phyloP scores from a whole-genome alignment of 805 yeast species.

The Cyberlindnera saturnus region DNA sequence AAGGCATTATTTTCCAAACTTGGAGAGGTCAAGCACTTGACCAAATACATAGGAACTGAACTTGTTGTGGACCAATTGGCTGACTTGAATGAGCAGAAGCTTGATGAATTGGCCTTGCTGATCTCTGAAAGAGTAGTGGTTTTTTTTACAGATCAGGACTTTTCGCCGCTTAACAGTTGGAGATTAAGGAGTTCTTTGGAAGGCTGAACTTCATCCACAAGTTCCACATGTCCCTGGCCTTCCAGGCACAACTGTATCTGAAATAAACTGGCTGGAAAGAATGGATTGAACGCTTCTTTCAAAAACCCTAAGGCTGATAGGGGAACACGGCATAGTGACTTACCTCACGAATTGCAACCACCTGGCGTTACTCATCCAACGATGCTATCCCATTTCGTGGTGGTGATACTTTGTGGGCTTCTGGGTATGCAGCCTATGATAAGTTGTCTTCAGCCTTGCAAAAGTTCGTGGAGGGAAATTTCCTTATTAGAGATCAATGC shows the following conservation, averaged over 20 bases:
- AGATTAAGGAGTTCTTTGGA: slow-evolving; percentile 10
- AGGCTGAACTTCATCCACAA: neutral
- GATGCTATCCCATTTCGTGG: slow-evolving; percentile 44
- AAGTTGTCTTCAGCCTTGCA: slow-evolving; percentile 46
- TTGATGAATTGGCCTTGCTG: slow-evolving; percentile 41
- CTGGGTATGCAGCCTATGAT: slow-evolving; percentile 53
- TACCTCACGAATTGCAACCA: slow-evolving; percentile 52
- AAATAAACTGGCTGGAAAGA: slow-evolving; percentile 15
- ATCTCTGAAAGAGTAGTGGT: slow-evolving; percentile 45
- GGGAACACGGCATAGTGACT: slow-evolving; percentile 39
- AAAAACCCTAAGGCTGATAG: neutral
- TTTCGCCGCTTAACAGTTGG: slow-evolving; percentile 13
- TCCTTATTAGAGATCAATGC: slow-evolving; percentile 38
- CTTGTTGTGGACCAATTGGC: slow-evolving; percentile 39
- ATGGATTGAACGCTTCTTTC: neutral
- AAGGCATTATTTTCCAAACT: slow-evolving; percentile 37
- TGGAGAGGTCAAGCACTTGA: slow-evolving; percentile 35
- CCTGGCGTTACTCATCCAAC: slow-evolving; percentile 46
- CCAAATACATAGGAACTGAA: slow-evolving; percentile 46
- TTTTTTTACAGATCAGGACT: slow-evolving; percentile 28
- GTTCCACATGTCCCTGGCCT: slow-evolving; percentile 15
- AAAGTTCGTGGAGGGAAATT: slow-evolving; percentile 46
- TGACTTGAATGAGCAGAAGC: slow-evolving; percentile 36
- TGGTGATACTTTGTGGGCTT: slow-evolving; percentile 51
- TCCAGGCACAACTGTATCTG: slow-evolving; percentile 33